Conservation (phyloP, 495 filamentous ascomycete species). For the Talaromyces adpressus region DNA sequence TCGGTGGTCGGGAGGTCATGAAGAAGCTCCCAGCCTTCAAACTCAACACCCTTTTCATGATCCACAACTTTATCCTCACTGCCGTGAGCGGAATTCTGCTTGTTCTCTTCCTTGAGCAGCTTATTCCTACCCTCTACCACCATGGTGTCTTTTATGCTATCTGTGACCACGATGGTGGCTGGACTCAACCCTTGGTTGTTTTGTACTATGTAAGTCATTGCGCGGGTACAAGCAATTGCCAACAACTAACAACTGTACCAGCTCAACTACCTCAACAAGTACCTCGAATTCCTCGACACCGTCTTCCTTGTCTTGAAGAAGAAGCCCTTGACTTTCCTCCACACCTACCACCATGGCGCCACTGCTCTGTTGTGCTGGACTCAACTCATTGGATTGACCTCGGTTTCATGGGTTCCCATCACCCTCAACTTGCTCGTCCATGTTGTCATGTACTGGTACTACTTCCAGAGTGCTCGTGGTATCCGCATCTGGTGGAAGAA, state of each 20-base stretch:
- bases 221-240: not conserved
- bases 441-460: conserved; percentile 67
- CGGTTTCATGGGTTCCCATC: conserved; percentile 64
- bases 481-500: conserved; percentile 57
- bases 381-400: conserved; percentile 59
- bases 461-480: conserved; percentile 54
- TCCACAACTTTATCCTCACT: conserved; percentile 62
- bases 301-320: conserved; percentile 69
- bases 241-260: conserved; percentile 24
- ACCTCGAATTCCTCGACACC: conserved; percentile 62
- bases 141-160: conserved; percentile 59
- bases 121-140: conserved; percentile 51
- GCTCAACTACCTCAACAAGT: conserved; percentile 71
- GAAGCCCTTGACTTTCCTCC: conserved; percentile 71
- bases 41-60: conserved; percentile 61
- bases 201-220: conserved; percentile 56
- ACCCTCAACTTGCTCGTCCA: conserved; percentile 61
- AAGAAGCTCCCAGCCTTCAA: conserved; percentile 49
- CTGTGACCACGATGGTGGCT: conserved; percentile 58
- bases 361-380: conserved; percentile 68
- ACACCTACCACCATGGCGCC: conserved; percentile 70
- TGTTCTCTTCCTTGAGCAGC: conserved; percentile 58
- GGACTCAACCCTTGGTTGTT: conserved; percentile 57
- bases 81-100: conserved; percentile 53
- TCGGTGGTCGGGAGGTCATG: conserved; percentile 63